phyloP scores from a whole-genome alignment of 495 filamentous ascomycete genomes.

The Xylaria curta region DNA sequence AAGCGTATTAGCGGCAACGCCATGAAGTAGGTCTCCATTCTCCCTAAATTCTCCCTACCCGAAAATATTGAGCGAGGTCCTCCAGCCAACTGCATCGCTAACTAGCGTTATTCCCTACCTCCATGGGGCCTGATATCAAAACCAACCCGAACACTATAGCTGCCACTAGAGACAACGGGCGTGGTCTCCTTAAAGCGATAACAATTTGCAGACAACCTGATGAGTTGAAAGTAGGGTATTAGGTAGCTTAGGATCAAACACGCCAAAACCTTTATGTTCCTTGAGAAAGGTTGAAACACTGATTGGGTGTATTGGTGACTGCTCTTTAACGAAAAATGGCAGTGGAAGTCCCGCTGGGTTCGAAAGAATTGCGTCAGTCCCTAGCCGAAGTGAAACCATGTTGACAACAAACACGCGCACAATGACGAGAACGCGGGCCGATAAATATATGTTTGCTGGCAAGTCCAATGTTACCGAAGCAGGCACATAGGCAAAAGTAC shows the following conservation, averaged over 20 bases:
- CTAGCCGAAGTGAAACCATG: background rate
- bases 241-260: background rate
- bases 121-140: no score
- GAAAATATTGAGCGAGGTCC: no score
- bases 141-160: no score
- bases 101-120: no score
- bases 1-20: no score
- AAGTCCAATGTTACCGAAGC: background rate
- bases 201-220: background rate
- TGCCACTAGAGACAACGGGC: no score
- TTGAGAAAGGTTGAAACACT: background rate
- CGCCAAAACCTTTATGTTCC: background rate
- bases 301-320: background rate
- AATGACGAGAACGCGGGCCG: background rate
- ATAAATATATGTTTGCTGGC: background rate
- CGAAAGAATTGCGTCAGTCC: background rate
- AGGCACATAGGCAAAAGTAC: background rate
- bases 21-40: no score
- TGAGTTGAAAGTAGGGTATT: no score
- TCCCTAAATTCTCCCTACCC: no score
- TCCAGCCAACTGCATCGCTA: no score
- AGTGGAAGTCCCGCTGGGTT: background rate
- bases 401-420: background rate
- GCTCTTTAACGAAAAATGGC: background rate
- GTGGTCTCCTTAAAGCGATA: background rate